Percentiles rank a stretch among this genome's conserved stretches.
phyloP scores from a whole-genome alignment of 345 rosid genomes.

The Combretum micranthum region DNA sequence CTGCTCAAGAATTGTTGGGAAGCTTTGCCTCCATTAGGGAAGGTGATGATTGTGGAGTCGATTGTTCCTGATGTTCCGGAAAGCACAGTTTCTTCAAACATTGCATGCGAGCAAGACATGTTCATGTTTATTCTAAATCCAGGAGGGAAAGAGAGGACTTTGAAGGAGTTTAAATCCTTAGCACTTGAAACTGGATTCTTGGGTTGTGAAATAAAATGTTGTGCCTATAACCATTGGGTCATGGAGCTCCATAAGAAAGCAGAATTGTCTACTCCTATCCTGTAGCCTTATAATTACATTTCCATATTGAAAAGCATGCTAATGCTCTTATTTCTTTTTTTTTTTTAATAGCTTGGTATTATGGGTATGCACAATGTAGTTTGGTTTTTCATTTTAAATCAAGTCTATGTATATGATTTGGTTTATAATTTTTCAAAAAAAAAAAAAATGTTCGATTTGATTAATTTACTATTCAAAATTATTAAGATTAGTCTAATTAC shows the following conservation, averaged over 20 bases:
- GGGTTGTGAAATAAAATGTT: conserved; percentile 8
- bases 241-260: conserved; percentile 15
- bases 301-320: too few relatives aligned
- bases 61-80: conserved; percentile 9
- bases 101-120: conserved; percentile 3
- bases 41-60: conserved; percentile 12
- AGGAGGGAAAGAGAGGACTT: conserved; percentile 13
- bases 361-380: too few relatives aligned
- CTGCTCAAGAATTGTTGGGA: conserved; percentile 13
- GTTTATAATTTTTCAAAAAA: background rate
- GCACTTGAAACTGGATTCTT: conserved; percentile 15
- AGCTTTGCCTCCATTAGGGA: conserved; percentile 6
- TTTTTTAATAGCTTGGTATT: too few relatives aligned
- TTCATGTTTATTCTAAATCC: conserved; percentile 7
- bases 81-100: conserved; percentile 5
- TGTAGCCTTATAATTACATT: too few relatives aligned
- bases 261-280: too few relatives aligned
- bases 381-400: too few relatives aligned
- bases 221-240: conserved; percentile 5
- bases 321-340: too few relatives aligned
- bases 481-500: too few relatives aligned
- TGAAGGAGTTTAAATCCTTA: conserved; percentile 13
- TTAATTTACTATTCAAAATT: too few relatives aligned
- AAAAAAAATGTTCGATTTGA: too few relatives aligned
- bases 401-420: too few relatives aligned